Percentiles rank a stretch among this genome's conserved stretches.
phyloP scores from a whole-genome alignment of 1,284 basidiomycete genomes.

The Volvariella volvacea region DNA sequence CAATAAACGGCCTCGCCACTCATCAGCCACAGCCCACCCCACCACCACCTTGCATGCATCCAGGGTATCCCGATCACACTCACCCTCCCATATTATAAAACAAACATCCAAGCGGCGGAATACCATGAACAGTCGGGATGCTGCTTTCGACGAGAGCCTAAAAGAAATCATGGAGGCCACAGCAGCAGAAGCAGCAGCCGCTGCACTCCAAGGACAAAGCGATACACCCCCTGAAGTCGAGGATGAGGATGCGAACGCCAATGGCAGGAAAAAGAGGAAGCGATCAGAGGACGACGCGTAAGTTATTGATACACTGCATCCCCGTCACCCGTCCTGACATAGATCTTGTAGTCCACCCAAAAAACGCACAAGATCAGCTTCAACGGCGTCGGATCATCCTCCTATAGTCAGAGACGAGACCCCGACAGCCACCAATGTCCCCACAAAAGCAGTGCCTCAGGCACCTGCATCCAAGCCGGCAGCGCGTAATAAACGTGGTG shows the following conservation, averaged over 20 bases:
- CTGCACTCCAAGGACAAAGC: conserved; percentile 23
- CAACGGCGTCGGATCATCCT: conserved; percentile 54
- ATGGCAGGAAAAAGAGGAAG: conserved; percentile 65
- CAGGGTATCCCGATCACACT: conserved; percentile 70
- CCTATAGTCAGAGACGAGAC: conserved; percentile 40
- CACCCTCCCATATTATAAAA: conserved; percentile 49
- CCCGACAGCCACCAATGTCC: conserved; percentile 19
- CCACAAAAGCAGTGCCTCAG: conserved; percentile 17
- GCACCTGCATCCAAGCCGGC: conserved; percentile 21
- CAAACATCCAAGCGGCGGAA: conserved; percentile 80
- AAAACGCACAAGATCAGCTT: conserved; percentile 68
- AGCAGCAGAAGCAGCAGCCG: conserved; percentile 56
- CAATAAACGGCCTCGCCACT: conserved; percentile 55
- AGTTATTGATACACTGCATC: conserved; percentile 23
- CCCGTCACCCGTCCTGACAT: conserved; percentile 9
- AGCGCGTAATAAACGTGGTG: conserved; percentile 35
- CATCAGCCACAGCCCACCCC: conserved; percentile 52
- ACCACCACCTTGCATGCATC: conserved; percentile 32
- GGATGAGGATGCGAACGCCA: conserved; percentile 34
- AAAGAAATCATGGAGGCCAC: conserved; percentile 67
- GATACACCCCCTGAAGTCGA: conserved; percentile 25
- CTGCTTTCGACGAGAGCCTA: conserved; percentile 85
- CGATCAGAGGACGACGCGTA: conserved; percentile 64
- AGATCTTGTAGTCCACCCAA: conserved; percentile 37
- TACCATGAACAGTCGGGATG: conserved; percentile 97